Evolutionary conservation across 257 asterid species (phyloP).

Genomic region (Solanum pinnatisectum): DNA sequence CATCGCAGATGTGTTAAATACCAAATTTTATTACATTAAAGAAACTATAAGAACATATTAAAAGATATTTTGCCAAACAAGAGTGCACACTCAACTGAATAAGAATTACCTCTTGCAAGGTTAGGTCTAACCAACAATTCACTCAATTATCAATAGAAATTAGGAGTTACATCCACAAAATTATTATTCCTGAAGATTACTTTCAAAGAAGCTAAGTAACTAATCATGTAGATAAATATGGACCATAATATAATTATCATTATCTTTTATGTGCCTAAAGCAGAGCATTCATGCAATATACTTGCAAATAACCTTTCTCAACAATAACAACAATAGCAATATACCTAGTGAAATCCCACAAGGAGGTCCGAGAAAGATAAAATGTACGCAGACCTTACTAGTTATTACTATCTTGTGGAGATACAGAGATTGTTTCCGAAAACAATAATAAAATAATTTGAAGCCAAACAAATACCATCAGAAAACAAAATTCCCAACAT

Average conservation of each 20-base stretch:
- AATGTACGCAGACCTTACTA: no score
- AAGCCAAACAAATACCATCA: background rate
- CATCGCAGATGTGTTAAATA: background rate
- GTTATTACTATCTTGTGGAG: no score
- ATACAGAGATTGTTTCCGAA: no score
- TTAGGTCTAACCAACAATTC: background rate
- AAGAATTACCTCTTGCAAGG: background rate
- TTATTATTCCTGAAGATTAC: background rate
- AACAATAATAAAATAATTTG: background rate
- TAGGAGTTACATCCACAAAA: background rate
- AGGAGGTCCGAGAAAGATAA: background rate
- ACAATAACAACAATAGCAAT: background rate
- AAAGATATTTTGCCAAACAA: background rate
- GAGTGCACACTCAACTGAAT: background rate
- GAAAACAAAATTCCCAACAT: background rate
- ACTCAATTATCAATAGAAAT: background rate
- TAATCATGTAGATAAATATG: background rate
- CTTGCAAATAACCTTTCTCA: background rate
- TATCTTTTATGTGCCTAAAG: background rate
- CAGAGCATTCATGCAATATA: background rate
- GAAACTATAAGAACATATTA: background rate
- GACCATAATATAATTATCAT: background rate
- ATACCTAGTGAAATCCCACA: background rate
- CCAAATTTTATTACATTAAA: background rate
- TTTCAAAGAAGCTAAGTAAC: background rate